A percentile compares a stretch with the other conserved stretches of the same genome.
Evolutionary conservation across 2,329 filamentous ascomycete species (phyloP).

Genomic region (Aspergillus sp.): DNA sequence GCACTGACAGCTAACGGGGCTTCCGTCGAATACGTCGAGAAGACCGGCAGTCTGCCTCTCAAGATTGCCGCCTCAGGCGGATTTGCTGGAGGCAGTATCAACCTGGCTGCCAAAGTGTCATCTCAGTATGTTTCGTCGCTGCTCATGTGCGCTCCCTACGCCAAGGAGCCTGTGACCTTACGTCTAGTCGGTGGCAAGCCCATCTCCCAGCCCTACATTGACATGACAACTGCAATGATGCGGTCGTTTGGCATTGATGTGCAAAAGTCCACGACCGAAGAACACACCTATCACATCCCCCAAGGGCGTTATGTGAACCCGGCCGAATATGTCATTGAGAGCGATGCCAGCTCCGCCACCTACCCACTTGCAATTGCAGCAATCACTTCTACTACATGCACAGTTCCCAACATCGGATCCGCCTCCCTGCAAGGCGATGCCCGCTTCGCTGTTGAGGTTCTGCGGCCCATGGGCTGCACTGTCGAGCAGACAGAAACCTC

Average conservation of each 20-base stretch:
- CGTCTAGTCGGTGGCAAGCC: slow-evolving; percentile 94
- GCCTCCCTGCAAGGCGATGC: slow-evolving; percentile 93
- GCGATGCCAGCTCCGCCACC: slow-evolving; percentile 95
- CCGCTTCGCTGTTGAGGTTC: slow-evolving; percentile 86
- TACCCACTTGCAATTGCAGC: slow-evolving; percentile 94
- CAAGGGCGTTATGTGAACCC: slow-evolving; percentile 83
- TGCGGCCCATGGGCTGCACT: slow-evolving; percentile 89
- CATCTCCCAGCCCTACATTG: slow-evolving; percentile 95
- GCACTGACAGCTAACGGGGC: slow-evolving; percentile 86
- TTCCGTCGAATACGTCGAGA: slow-evolving; percentile 82
- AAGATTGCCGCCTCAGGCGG: slow-evolving; percentile 81
- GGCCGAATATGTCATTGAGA: slow-evolving; percentile 85
- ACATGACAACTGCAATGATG: slow-evolving; percentile 99
- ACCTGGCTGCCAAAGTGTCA: slow-evolving; percentile 91
- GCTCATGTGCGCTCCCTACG: slow-evolving; percentile 95
- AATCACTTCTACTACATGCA: slow-evolving; percentile 94
- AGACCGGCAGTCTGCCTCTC: slow-evolving; percentile 80
- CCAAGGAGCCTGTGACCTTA: slow-evolving; percentile 89
- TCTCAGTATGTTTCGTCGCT: slow-evolving; percentile 99
- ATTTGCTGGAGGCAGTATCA: slow-evolving; percentile 83
- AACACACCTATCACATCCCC: slow-evolving; percentile 93
- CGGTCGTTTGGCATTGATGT: slow-evolving; percentile 84
- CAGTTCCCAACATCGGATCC: slow-evolving; percentile 93
- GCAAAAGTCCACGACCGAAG: slow-evolving; percentile 73
- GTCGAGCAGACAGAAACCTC: slow-evolving; percentile 84